Percentiles rank a stretch among this genome's conserved stretches.
phyloP scores from a whole-genome alignment of 176 grass and related monocot genomes.

The Avena atlantica region DNA sequence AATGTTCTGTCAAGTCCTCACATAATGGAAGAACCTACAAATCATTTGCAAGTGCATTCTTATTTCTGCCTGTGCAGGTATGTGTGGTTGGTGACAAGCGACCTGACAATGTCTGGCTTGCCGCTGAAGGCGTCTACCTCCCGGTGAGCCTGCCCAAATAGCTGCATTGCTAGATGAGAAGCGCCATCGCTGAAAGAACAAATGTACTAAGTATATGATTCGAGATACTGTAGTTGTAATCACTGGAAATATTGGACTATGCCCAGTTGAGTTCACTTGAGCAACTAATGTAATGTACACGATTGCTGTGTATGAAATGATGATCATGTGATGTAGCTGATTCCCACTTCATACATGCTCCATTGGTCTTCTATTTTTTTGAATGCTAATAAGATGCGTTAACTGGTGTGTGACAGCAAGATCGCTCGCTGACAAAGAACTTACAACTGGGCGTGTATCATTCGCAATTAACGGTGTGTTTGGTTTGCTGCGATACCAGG shows the following conservation, averaged over 20 bases:
- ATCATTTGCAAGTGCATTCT: slow-evolving; percentile 16
- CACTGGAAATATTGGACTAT: slow-evolving; percentile 14
- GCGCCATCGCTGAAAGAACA: background rate
- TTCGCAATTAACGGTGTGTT: too few species aligned
- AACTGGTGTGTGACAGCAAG: too few species aligned
- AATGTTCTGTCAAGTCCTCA: background rate
- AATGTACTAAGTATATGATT: too few species aligned
- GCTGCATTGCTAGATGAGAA: background rate
- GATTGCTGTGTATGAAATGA: slow-evolving; percentile 22
- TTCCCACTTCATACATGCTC: background rate
- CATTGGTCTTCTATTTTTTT: too few species aligned
- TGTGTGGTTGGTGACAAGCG: slow-evolving; percentile 80
- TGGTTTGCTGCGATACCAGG: too few species aligned
- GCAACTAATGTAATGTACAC: slow-evolving; percentile 21
- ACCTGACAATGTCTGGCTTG: slow-evolving; percentile 87
- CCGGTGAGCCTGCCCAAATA: slow-evolving; percentile 63
- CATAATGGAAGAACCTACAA: background rate
- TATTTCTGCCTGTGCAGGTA: slow-evolving; percentile 59
- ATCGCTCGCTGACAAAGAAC: too few species aligned
- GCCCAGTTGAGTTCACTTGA: background rate
- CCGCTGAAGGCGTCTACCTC: slow-evolving; percentile 82
- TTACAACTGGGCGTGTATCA: too few species aligned
- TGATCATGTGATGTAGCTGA: slow-evolving; percentile 3
- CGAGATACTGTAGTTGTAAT: slow-evolving; percentile 10
- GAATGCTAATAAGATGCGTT: too few species aligned